Evolutionary conservation across 371 early-diverging fungal species (phyloP), one percentile per base, ranked within the genome.

Genomic region (Choanephora cucurbitarum): DNA sequence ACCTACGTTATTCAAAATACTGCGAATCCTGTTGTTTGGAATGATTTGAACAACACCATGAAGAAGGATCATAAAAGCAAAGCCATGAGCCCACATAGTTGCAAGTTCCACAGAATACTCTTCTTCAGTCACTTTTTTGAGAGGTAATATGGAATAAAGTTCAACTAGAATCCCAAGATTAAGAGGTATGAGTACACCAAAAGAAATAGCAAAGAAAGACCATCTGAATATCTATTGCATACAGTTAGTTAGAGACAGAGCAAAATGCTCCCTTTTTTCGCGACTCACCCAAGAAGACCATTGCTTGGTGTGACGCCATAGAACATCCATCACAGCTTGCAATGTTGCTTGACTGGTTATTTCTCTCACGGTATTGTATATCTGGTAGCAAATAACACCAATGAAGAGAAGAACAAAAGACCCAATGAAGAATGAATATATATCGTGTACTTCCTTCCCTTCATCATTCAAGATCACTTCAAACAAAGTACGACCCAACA

Each of bases 151-250:
- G 18, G 80, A 18, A 49, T 82, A 83, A 13, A 86, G 56, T 42
- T 86, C 81, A 24, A 73, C 55, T 24, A 79, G 24, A 23, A 77
- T 46, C 2, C 84, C 83, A 14, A 83, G 47, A 2, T 64, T 42
- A 7, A 79, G 46, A 1, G 86, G 86, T 8, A 82, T 21, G 7
- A 77, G 15, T 0, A 83, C 10, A 2, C 79, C 83, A 58, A 84
- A 72, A 11, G 63, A 45, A 9, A 54, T 10, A n/a, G 64, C 44
- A 41, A 83, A 66, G 50, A 69, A 75, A 0, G 50, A 9, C 56
- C 66, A 46, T 34, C 68, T 42, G 28, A 49, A n/a, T 7, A 31
- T 6, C 60, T 66, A 46, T 37, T 11, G 19, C 11, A 5, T 28
- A 5, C 28, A 7, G 28, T 28, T 28, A 5, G 3, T 28, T 28